phyloP scores from a whole-genome alignment of 208 protist genomes.

The Leptomonas pyrrhocoris region DNA sequence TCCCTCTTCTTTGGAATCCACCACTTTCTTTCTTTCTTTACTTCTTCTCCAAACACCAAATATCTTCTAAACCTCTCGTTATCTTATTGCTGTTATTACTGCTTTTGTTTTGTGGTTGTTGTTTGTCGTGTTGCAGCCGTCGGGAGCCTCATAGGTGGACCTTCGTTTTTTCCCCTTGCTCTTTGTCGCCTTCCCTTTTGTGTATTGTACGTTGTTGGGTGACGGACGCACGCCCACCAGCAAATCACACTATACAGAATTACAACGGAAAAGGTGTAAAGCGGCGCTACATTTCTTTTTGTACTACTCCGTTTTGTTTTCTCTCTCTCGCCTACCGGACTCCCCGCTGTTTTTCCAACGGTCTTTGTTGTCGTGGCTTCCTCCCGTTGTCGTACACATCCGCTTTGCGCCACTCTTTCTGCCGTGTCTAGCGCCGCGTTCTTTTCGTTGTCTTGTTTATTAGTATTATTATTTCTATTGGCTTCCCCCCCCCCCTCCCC shows the following conservation, averaged over 20 bases:
- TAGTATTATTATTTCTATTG: not conserved
- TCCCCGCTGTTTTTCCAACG: not conserved
- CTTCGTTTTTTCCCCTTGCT: constrained; percentile 7
- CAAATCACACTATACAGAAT: too few relatives aligned
- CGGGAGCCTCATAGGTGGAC: not conserved
- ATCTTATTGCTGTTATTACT: constrained; percentile 1
- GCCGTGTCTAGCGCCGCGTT: not conserved
- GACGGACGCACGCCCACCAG: too few relatives aligned
- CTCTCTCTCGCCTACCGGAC: not conserved
- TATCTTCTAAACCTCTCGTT: not conserved
- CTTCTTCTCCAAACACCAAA: too few relatives aligned
- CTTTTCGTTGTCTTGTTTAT: not conserved
- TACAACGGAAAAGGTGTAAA: too few relatives aligned
- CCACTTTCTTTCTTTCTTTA: not conserved
- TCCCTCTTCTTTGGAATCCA: not conserved
- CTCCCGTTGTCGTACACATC: not conserved
- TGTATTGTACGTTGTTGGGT: too few relatives aligned
- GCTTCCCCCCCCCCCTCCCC: too few relatives aligned
- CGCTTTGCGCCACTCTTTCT: too few relatives aligned
- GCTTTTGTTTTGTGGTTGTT: not conserved
- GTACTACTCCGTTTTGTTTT: not conserved
- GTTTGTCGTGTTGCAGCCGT: not conserved
- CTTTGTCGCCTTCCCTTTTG: too few relatives aligned
- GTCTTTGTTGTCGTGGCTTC: not conserved
- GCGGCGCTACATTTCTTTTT: too few relatives aligned